Evolutionary conservation across 805 yeast genomes (phyloP), one percentile per base, ranked within the genome.

Genomic region (Yarrowia yakushimensis): DNA sequence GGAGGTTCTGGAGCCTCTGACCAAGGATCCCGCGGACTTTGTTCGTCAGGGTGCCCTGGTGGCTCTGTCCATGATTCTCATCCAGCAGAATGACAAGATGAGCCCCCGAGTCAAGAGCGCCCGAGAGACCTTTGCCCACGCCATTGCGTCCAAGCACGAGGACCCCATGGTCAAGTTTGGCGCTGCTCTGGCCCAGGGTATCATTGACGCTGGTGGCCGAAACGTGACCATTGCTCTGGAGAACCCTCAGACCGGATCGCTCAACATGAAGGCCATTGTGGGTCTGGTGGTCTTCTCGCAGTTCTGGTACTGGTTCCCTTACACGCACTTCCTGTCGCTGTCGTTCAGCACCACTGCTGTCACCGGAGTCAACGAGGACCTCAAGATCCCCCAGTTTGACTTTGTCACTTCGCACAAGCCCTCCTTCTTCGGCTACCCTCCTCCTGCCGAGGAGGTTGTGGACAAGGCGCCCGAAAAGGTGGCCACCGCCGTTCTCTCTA

Each of bases 291-390:
- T 94, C 64, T 94, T 94, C 72, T 78, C 88, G 11, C 99, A 94
- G 77, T 89, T 88, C 72, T 94, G 99, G 99, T 90, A 91, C 76
- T 94, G 99, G 99, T 94, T 86, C 84, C 99, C 99, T 64, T 81
- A 92, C 64, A 84, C 97, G 1, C 98, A 94, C 76, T 94, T 94
- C 78, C 78, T 94, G 69, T 86, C 96, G 18, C 81, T 94, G 67
- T 90, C 97, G 34, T 92, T 92, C 76, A 83, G 94, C 9, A 97
- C 99, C 60, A 94, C 98, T 1, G 84, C 96, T 7, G 82, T 93
- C 20, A 85, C 90, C 67, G 97, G 97, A 67, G 88, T 94, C 12
- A 85, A 86, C 63, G 87, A 83, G 65, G 96, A 92, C 74, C 81
- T 93, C 73, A 86, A 86, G 73, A 86, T 90, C 65, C 98, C 99